A percentile compares a stretch with the other conserved stretches of the same genome.
phyloP scores from a whole-genome alignment of 768 basidiomycete species.

The Suillus alpinus region DNA sequence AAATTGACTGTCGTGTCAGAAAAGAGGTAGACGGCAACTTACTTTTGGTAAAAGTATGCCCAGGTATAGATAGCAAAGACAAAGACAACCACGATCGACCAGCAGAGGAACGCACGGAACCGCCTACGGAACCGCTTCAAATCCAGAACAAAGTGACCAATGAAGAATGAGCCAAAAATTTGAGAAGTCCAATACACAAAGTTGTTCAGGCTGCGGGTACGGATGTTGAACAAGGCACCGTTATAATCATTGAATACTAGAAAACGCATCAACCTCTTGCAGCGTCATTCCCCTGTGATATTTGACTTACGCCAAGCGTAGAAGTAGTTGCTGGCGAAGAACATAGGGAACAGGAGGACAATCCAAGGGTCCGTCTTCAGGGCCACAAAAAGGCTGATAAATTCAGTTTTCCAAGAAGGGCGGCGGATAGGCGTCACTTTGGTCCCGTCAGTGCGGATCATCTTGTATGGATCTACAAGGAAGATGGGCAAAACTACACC shows the following conservation, averaged over 20 bases:
- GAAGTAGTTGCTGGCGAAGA: conserved; percentile 75
- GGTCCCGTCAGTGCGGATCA: conserved; percentile 73
- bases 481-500: conserved; percentile 59
- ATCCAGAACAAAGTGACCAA: conserved; percentile 46
- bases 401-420: conserved; percentile 66
- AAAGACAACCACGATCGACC: conserved; percentile 35
- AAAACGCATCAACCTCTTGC: background rate
- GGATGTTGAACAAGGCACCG: conserved; percentile 67
- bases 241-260: conserved; percentile 75
- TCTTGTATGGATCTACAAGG: conserved; percentile 66
- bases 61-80: conserved; percentile 25
- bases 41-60: conserved; percentile 40
- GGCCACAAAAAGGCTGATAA: conserved; percentile 61
- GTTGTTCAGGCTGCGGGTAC: conserved; percentile 68
- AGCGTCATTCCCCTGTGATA: conserved; percentile 5
- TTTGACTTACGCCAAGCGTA: conserved; percentile 65
- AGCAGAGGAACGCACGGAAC: conserved; percentile 39
- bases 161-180: conserved; percentile 64
- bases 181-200: conserved; percentile 73
- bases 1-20: background rate
- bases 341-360: conserved; percentile 72
- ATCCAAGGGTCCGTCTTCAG: conserved; percentile 65
- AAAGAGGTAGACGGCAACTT: conserved; percentile 7
- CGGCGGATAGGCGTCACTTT: conserved; percentile 88
- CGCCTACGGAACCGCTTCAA: conserved; percentile 34